Base-by-base conservation (phyloP, 176 grass and related monocot genomes). In the Neostapfia colusana region DNA sequence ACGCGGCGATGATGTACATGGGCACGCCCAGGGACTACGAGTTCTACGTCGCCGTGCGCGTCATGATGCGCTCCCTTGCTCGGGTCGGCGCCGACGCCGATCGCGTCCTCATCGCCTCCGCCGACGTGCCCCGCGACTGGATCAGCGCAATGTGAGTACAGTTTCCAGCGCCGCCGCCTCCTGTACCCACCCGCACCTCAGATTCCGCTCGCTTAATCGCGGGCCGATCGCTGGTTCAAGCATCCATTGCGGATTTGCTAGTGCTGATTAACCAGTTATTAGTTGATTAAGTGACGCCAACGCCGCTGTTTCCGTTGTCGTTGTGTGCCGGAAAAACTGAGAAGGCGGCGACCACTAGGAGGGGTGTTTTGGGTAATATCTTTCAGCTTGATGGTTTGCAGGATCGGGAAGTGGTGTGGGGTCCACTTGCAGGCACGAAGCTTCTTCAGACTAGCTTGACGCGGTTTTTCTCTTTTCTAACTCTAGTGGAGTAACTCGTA, bases 1-100 rank as follows among this genome's bases (percentile, higher is more conserved):
- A 98, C 79, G 95, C 89, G n/a, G 95, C 95, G 39, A 98, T 98
- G 91, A 98, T 98, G 95, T 98, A 98, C 89, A 94, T 98, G 95
- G 95, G 95, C 37, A 98, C 95, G 76, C 89, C 95, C 72, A 81
- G 95, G 85, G 95, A 98, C 74, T 98, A 98, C 87, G 95, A 98
- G 84, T 98, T 98, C 89, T 94, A 94, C 79, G 89, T 94, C 18
- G 95, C 95, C 41, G 84, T 90, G 79, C 75, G 95, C 46, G 95
- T 98, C 21, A 98, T 98, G 95, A 98, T 98, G 95, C 84, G 95
- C 59, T 88, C 91, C 40, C 91, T 98, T 16, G 77, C 76, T 16
- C 68, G 57, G 59, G 61, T 98, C 80, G 73, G 69, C 39, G 91
- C 90, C 59, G 82, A 90, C 55, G 95, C 95, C 58, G 95, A 98